Base-by-base conservation (phyloP, 805 yeast species). In the Dipodascus albidus region DNA sequence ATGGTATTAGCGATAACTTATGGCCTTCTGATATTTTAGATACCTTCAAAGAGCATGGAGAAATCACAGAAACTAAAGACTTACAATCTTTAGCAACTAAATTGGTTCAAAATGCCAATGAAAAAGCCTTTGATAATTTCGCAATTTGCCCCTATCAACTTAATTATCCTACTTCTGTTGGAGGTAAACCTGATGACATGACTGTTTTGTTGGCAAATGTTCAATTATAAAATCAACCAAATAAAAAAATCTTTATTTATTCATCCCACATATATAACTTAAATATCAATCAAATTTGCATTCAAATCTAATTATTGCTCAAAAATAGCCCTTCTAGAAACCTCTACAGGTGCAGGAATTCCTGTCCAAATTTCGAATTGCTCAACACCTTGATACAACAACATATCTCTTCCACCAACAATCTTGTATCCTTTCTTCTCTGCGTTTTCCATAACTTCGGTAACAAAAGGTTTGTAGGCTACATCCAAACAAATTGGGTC, bases 391-490 rank as follows among this genome's bases (percentile, higher is more conserved):
- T 93, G 99, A 69, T 86, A 82, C 17, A 90, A 89, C 58, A 93
- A 76, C 93, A 95, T 86, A 63, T 89, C 87, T 35, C 85, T 81
- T 11, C 99, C 99, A 6, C 90, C 85, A 59, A 91, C 77, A n/a
- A 83, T 83, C n/a, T 73, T 74, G 96, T 96, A 88, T 4, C 77
- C 76, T 47, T 68, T 76, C 60, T 77, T 73, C 27, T 76, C 78
- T 1, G 97, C 96, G 22, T 85, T 64, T 60, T 73, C 73, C 96
- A 93, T 90, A 44, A 91, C 73, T 20, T 95, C 93, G 0, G 99
- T 91, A 17, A 82, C 75, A 23, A 79, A 71, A 17, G 98, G 98
- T 67, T 88, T 90, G 74, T 93, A 93, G 21, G 97, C 95, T 50
- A 98, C 97, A 59, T 93, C 99, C 52, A 93, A 71, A 23, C 91